Evolutionary conservation across 768 basidiomycete species (phyloP).

Genomic region (Gymnopilus junonius): DNA sequence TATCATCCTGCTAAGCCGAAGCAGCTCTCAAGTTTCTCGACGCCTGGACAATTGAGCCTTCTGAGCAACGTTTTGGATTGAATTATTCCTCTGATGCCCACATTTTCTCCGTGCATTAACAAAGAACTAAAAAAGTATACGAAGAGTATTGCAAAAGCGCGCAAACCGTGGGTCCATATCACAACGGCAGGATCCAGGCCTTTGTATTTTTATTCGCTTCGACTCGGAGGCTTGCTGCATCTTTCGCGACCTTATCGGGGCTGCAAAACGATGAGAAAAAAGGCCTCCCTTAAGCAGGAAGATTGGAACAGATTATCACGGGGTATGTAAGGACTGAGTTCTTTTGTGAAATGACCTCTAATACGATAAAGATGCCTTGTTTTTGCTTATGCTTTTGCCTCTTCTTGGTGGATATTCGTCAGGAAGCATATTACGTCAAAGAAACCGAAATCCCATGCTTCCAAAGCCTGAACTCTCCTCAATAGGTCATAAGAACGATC

Average conservation of each 20-base stretch:
- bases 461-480: conserved; percentile 86
- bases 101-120: conserved; percentile 79
- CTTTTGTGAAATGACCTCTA: conserved; percentile 5
- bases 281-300: conserved; percentile 82
- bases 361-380: conserved; percentile 54
- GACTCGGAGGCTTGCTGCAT: conserved; percentile 75
- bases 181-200: neutral
- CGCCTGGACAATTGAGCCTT: conserved; percentile 28
- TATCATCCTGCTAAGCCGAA: conserved; percentile 48
- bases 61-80: conserved; percentile 49
- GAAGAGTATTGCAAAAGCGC: conserved; percentile 50
- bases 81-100: conserved; percentile 89
- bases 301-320: conserved; percentile 80
- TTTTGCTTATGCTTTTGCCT: conserved; percentile 61
- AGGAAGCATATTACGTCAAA: conserved; percentile 79
- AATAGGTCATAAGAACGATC: conserved; percentile 29
- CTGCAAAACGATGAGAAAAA: conserved; percentile 79
- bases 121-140: conserved; percentile 72
- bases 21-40: conserved; percentile 48
- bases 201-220: neutral
- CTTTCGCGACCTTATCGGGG: conserved; percentile 73
- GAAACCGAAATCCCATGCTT: conserved; percentile 82
- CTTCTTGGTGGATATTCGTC: conserved; percentile 63
- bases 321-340: conserved; percentile 54
- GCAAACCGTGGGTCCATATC: conserved; percentile 46